Evolutionary conservation across 208 protist genomes (phyloP).

Genomic region (Phytomonas sp.): DNA sequence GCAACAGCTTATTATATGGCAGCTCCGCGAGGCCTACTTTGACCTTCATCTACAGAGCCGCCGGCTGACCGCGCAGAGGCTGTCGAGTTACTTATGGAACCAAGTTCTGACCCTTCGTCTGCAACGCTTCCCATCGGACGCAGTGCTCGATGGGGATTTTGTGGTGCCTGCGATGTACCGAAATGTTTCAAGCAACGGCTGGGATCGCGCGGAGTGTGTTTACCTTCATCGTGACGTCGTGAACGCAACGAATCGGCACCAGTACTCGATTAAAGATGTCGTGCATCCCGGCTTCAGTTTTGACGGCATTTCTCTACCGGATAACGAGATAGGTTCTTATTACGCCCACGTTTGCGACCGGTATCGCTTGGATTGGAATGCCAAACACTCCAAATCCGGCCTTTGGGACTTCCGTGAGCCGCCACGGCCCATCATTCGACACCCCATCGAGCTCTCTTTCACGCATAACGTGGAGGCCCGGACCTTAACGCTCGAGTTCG

Average conservation of each 20-base stretch:
- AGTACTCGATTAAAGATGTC: conserved; percentile 60
- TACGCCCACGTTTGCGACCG: conserved; percentile 67
- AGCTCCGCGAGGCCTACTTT: conserved; percentile 69
- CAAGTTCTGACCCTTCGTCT: conserved; percentile 74
- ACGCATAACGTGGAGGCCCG: conserved; percentile 30
- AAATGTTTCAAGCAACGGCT: conserved; percentile 16
- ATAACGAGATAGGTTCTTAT: conserved; percentile 58
- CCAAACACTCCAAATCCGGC: conserved; percentile 44
- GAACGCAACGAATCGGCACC: conserved; percentile 23
- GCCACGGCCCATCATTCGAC: conserved; percentile 68
- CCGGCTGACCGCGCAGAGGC: conserved; percentile 60
- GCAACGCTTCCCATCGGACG: conserved; percentile 33
- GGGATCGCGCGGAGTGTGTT: conserved; percentile 33
- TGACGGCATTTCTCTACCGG: conserved; percentile 49
- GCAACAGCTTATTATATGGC: conserved; percentile 49
- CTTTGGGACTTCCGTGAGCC: conserved; percentile 76
- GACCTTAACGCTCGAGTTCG: conserved; percentile 55
- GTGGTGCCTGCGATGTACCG: conserved; percentile 37
- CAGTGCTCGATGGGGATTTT: conserved; percentile 63
- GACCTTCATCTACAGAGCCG: conserved; percentile 53
- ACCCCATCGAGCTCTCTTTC: conserved; percentile 57
- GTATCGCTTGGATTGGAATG: conserved; percentile 67
- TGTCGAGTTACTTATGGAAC: conserved; percentile 85
- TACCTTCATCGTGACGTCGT: conserved; percentile 32
- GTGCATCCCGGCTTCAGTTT: conserved; percentile 83